Conservation (phyloP, 208 protist species). For the Endotrypanum monterogeii region DNA sequence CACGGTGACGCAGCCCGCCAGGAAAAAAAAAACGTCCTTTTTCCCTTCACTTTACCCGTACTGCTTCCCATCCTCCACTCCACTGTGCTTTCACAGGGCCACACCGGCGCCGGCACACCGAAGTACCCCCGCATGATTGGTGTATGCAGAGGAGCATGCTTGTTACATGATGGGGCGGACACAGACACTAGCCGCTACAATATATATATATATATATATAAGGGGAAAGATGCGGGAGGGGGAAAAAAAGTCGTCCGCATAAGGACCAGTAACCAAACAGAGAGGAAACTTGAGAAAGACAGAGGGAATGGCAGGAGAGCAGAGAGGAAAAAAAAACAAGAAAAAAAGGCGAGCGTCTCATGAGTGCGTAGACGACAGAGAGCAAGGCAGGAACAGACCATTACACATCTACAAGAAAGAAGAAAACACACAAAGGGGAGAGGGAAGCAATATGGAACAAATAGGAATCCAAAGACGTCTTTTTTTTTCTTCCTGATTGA, state of each 20-base stretch:
- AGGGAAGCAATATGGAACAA: constrained; percentile 11
- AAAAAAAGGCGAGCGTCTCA: no score
- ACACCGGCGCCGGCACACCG: neutral
- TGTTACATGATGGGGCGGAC: no score
- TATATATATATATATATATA: neutral
- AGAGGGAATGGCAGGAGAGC: neutral
- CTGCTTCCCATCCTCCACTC: neutral
- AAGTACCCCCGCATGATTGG: neutral
- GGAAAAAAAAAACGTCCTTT: neutral
- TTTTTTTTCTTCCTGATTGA: neutral
- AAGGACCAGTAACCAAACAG: neutral
- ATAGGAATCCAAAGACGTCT: neutral
- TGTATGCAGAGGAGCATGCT: no score
- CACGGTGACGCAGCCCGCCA: neutral
- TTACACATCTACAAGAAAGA: no score
- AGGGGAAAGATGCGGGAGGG: neutral
- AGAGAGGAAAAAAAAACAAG: neutral
- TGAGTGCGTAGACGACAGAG: no score
- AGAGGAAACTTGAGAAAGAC: neutral
- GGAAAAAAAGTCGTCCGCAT: neutral
- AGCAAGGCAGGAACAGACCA: no score
- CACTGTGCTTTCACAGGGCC: neutral
- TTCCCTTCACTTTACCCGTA: no score
- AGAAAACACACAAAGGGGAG: neutral
- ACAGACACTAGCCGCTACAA: neutral